A percentile compares a stretch with the other conserved stretches of the same genome.
These are phyloP conservation scores for Ogataea philodendri DNA, from an alignment of 805 yeast genomes.

Conservation along the genomic window DNA sequence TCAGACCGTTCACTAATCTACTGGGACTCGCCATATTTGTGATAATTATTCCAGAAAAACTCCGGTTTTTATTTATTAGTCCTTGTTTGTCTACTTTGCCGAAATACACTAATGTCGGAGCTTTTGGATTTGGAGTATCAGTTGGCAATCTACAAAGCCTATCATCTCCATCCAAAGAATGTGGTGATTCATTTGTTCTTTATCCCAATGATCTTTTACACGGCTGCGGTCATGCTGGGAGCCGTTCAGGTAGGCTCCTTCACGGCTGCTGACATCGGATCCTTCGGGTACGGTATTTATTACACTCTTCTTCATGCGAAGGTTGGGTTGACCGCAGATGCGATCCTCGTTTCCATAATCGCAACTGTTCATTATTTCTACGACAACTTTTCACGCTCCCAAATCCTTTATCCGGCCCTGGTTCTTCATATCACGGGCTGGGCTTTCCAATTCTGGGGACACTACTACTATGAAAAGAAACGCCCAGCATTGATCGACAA, in stretches of 20 bases:
- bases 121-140: conserved; percentile 44
- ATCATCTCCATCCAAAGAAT: conserved; percentile 43
- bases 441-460: conserved; percentile 86
- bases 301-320: too few relatives aligned
- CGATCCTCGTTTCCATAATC: conserved; percentile 45
- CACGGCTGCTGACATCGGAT: conserved; percentile 43
- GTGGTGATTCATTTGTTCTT: conserved; percentile 74
- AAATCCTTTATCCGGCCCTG: conserved; percentile 35
- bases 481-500: conserved; percentile 89
- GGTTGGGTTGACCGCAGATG: conserved; percentile 56
- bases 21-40: too few relatives aligned
- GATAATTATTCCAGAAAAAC: too few relatives aligned
- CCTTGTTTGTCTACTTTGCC: too few relatives aligned
- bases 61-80: too few relatives aligned
- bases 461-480: conserved; percentile 72
- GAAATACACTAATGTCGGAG: conserved; percentile 26
- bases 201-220: conserved; percentile 71
- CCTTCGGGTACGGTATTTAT: conserved; percentile 51
- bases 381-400: conserved; percentile 16
- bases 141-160: conserved; percentile 55
- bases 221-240: conserved; percentile 43
- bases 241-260: conserved; percentile 8
- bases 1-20: too few relatives aligned
- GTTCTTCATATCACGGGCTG: conserved; percentile 57
- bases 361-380: conserved; percentile 33